Base-by-base conservation (phyloP, 139 green algal species). In the Gonium pectorale region DNA sequence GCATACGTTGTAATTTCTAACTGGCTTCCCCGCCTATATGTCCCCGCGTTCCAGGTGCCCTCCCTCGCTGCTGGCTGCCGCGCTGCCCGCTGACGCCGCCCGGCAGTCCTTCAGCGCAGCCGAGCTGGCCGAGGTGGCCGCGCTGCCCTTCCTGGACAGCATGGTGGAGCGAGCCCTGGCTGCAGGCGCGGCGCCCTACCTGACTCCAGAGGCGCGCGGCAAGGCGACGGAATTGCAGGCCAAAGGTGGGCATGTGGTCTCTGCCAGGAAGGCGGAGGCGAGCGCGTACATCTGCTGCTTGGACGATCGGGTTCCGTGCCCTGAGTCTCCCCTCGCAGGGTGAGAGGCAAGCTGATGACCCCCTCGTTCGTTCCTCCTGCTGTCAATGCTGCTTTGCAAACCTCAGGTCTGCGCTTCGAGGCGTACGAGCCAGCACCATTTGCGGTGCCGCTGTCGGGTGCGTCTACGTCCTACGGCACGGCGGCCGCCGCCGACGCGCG, bases 61-160 rank as follows among this genome's bases (percentile, higher is more conserved):
- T 3, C 51, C 51, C n/a, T 1, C 62, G 35, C 62, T 91, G 46
- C 67, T 92, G 31, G 75, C 86, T 3, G 86, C 81, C 5, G 94
- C 88, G 64, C 81, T 98, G 83, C 95, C 96, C 0, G 46, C 56
- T 1, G 93, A 97, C 56, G 90, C 90, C 11, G 90, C 89, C 17
- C 94, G 90, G 37, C 93, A 98, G 85, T 94, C 97, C 56, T 83
- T 97, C 51, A 91, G 93, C 29, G 89, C 94, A n/a, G 79, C 90
- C 8, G 87, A 92, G 44, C 43, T 90, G n/a, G 52, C 75, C 8
- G 69, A 54, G 51, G 26, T 83, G 41, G 43, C 59, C 27, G 19
- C 66, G 46, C 46, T 82, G 78, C 60, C 68, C 35, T 77, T 64
- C 59, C 81, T 67, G 44, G 60, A 87, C 21, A 7, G 6, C n/a